Evolutionary conservation across 371 early-diverging fungal genomes (phyloP).

Genomic region (Vittaforma corneae): DNA sequence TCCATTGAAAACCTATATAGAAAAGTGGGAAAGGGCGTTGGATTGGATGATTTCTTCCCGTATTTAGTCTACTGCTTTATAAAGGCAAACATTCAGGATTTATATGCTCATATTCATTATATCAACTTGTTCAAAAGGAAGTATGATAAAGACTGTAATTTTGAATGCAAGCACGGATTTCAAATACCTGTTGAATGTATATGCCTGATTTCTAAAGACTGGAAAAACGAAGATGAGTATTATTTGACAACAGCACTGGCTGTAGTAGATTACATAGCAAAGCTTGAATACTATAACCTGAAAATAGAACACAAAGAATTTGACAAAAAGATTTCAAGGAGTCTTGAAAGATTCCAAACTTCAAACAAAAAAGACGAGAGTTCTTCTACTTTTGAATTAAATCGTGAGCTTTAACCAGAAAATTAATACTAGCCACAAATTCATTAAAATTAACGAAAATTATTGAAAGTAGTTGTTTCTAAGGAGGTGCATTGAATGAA

Average conservation of each 20-base stretch:
- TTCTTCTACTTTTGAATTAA: no score
- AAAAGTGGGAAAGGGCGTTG: constrained; percentile 3
- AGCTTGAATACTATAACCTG: constrained; percentile 43
- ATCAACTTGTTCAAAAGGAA: constrained; percentile 28
- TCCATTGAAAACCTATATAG: constrained; percentile 7
- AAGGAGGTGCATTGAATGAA: no score
- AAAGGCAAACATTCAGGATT: constrained; percentile 24
- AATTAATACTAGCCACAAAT: background rate
- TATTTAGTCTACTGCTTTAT: constrained; percentile 27
- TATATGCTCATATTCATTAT: constrained; percentile 18
- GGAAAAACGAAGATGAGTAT: constrained; percentile 26
- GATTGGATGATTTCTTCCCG: constrained; percentile 13
- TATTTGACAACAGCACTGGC: constrained; percentile 32
- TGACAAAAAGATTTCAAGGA: constrained; percentile 17
- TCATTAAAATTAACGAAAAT: constrained; percentile 6
- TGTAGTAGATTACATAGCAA: constrained; percentile 39
- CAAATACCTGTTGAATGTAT: constrained; percentile 19
- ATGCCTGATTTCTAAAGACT: constrained; percentile 6
- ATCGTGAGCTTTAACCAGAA: background rate
- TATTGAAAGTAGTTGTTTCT: background rate
- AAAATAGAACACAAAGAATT: constrained; percentile 41
- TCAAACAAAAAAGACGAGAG: background rate
- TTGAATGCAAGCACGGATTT: constrained; percentile 26
- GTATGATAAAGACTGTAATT: background rate
- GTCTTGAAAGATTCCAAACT: constrained; percentile 13